phyloP scores from a whole-genome alignment of 2,329 filamentous ascomycete genomes.

The Hirsutella minnesotensis region DNA sequence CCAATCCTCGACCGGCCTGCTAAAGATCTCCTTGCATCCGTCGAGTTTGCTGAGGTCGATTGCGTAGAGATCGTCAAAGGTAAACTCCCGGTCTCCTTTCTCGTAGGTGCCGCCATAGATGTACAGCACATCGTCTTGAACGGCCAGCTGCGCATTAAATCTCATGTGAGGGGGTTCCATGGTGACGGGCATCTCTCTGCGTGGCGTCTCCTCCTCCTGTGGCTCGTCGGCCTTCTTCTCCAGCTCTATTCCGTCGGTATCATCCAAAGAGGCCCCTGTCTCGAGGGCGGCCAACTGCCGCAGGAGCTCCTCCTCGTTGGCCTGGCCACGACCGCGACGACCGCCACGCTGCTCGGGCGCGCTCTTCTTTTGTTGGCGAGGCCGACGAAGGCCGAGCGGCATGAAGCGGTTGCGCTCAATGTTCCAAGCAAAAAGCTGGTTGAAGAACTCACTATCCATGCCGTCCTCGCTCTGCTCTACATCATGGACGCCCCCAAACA shows the following conservation, averaged over 20 bases:
- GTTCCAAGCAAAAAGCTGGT: conserved; percentile 84
- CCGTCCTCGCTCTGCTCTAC: conserved; percentile 86
- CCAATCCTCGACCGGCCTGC: conserved; percentile 75
- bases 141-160: conserved; percentile 83
- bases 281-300: conserved; percentile 78
- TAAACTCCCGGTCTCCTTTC: conserved; percentile 88
- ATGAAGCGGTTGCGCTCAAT: conserved; percentile 94
- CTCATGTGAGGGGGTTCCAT: conserved; percentile 81
- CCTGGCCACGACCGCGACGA: conserved; percentile 65
- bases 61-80: conserved; percentile 88
- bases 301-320: conserved; percentile 83
- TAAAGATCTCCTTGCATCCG: conserved; percentile 86
- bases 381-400: conserved; percentile 63
- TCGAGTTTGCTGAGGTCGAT: conserved; percentile 92
- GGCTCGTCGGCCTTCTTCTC: conserved; percentile 39
- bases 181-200: conserved; percentile 51
- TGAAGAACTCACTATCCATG: conserved; percentile 96
- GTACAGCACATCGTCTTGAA: conserved; percentile 86
- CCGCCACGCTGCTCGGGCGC: conserved; percentile 42
- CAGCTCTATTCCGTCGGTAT: conserved; percentile 35
- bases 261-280: conserved; percentile 53
- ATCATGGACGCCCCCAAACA: conserved; percentile 91
- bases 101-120: conserved; percentile 94
- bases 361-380: conserved; percentile 52
- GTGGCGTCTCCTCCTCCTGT: conserved; percentile 43